Evolutionary conservation across 306 rosid species (phyloP).

Genomic region (Acacia crassicarpa): DNA sequence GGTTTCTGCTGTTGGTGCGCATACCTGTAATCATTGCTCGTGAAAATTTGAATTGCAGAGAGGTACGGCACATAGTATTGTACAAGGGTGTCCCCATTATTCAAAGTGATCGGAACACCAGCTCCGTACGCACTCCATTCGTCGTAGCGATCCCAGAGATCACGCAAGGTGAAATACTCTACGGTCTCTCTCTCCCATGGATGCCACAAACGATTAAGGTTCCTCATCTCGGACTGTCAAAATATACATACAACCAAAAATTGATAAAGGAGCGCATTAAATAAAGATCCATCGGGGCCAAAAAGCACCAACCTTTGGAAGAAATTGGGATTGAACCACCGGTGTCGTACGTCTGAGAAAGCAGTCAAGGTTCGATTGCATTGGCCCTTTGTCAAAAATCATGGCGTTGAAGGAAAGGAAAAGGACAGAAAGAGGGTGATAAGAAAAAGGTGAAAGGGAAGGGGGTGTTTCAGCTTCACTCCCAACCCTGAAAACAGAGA

Average conservation of each 20-base stretch:
- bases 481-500: conserved; percentile 53
- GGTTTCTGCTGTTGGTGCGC: not conserved
- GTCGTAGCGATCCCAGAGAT: conserved; percentile 81
- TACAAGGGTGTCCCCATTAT: conserved; percentile 71
- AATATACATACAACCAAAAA: not conserved
- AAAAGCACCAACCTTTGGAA: conserved; percentile 60
- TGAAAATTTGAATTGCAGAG: conserved; percentile 88
- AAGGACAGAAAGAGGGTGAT: not conserved
- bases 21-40: conserved; percentile 75
- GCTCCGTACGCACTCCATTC: conserved; percentile 99
- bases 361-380: conserved; percentile 82
- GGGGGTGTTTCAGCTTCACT: conserved; percentile 51
- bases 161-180: conserved; percentile 79
- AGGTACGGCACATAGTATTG: conserved; percentile 98
- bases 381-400: conserved; percentile 56
- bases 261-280: not conserved
- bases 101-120: conserved; percentile 71
- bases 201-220: conserved; percentile 85
- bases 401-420: conserved; percentile 21
- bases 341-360: conserved; percentile 83
- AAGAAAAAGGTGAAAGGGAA: conserved; percentile 10
- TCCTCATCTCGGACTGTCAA: conserved; percentile 65
- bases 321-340: conserved; percentile 64
- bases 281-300: not conserved
- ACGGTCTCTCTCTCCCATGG: conserved; percentile 88